Evolutionary conservation across 345 rosid genomes (phyloP).

Genomic region (Arabidopsis suecica): DNA sequence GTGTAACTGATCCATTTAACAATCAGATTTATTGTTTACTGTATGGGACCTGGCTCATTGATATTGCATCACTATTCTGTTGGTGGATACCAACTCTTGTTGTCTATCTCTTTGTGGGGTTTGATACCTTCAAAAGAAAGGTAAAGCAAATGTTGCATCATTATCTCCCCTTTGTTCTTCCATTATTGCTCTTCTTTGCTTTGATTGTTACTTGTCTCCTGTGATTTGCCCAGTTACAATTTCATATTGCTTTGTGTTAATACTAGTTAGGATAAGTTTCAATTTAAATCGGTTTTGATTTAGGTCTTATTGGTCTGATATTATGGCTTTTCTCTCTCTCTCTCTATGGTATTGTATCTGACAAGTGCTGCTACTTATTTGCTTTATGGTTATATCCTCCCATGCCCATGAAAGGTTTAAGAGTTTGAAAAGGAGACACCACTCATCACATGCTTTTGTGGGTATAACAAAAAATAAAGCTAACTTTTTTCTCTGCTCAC

Average conservation of each 20-base stretch:
- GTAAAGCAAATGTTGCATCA: slow-evolving; percentile 30
- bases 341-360: slow-evolving; percentile 1
- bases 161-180: slow-evolving; percentile 37
- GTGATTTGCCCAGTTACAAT: slow-evolving; percentile 9
- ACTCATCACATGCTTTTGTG: slow-evolving; percentile 35
- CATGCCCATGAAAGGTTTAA: slow-evolving; percentile 17
- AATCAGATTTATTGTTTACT: slow-evolving; percentile 16
- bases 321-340: neutral
- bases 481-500: slow-evolving; percentile 33
- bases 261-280: neutral
- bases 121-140: slow-evolving; percentile 37
- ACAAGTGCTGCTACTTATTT: neutral
- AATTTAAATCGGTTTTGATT: neutral
- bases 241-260: slow-evolving; percentile 5
- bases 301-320: neutral
- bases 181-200: slow-evolving; percentile 45
- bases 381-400: neutral
- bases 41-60: slow-evolving; percentile 45
- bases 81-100: slow-evolving; percentile 59
- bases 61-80: slow-evolving; percentile 44
- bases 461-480: slow-evolving; percentile 31
- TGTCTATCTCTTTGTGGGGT: slow-evolving; percentile 46
- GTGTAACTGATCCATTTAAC: neutral
- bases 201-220: slow-evolving; percentile 23
- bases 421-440: slow-evolving; percentile 30